These are phyloP conservation scores for Cryphonectria radicalis DNA, from an alignment of 2,329 filamentous ascomycete species.

Conservation along the genomic window DNA sequence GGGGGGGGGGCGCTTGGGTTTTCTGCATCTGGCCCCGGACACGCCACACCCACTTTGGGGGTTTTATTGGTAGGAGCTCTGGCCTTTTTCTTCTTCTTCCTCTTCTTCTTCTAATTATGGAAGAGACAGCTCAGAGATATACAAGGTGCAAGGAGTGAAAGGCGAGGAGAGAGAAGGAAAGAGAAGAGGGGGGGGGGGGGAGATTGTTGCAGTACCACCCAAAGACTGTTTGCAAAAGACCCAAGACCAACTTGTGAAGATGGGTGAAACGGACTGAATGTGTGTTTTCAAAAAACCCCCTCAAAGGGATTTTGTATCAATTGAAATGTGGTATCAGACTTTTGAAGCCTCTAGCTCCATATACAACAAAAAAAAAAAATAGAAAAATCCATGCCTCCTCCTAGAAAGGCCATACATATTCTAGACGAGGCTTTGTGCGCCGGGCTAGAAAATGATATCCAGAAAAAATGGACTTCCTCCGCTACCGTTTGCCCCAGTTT, in stretches of 20 bases:
- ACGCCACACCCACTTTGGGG: no score
- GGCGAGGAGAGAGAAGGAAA: no score
- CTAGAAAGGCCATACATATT: not conserved
- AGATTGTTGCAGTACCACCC: not conserved
- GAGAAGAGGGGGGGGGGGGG: not conserved
- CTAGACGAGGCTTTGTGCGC: not conserved
- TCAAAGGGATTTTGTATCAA: not conserved
- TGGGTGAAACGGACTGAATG: not conserved
- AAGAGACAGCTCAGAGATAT: no score
- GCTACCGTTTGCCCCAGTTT: not conserved
- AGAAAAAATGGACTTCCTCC: not conserved
- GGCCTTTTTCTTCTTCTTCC: no score
- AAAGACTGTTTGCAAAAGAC: not conserved
- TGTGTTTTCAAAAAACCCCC: not conserved
- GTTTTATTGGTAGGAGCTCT: no score
- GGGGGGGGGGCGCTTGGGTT: no score
- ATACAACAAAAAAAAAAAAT: not conserved
- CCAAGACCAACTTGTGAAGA: not conserved
- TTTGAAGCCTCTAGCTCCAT: slow-evolving; percentile 4
- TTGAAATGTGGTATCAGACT: slow-evolving; percentile 17
- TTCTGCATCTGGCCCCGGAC: no score
- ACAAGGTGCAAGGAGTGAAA: no score
- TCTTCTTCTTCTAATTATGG: no score
- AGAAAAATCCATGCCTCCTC: not conserved
- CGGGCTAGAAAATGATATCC: not conserved